A percentile compares a stretch with the other conserved stretches of the same genome.
These are phyloP conservation scores for Excoecaria agallocha DNA, from an alignment of 345 rosid species.

Conservation along the genomic window DNA sequence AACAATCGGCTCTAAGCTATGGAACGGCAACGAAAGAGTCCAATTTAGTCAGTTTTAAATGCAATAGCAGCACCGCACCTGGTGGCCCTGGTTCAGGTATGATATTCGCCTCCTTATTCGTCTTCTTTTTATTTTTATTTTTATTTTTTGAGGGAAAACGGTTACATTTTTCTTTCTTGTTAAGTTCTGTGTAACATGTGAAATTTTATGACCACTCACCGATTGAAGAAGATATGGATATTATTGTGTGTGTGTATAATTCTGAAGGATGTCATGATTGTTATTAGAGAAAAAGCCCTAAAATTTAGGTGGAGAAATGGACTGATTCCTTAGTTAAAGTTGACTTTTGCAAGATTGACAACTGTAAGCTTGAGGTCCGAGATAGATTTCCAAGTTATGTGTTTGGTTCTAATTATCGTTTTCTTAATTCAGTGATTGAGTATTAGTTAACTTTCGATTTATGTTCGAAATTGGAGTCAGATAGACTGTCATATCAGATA, in stretches of 20 bases:
- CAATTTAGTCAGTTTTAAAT: neutral
- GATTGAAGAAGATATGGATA: neutral
- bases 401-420: neutral
- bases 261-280: neutral
- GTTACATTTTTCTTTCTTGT: too few relatives aligned
- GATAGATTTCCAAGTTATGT: neutral
- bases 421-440: neutral
- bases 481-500: neutral
- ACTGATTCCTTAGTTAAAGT: neutral
- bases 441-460: neutral
- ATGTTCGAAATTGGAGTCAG: neutral
- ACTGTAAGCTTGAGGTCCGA: neutral
- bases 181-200: too few relatives aligned
- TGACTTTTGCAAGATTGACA: neutral
- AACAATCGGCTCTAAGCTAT: neutral
- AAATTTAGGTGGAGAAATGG: neutral
- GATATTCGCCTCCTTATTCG: neutral
- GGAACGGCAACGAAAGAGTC: neutral
- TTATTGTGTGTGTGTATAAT: too few relatives aligned
- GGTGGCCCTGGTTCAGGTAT: slow-evolving; percentile 22
- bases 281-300: neutral
- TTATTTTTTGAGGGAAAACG: neutral
- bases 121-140: neutral
- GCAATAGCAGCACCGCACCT: slow-evolving; percentile 19
- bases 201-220: neutral